Evolutionary conservation across 1,284 basidiomycete species (phyloP), one percentile per base, ranked within the genome.

Genomic region (Ustilago trichophora): DNA sequence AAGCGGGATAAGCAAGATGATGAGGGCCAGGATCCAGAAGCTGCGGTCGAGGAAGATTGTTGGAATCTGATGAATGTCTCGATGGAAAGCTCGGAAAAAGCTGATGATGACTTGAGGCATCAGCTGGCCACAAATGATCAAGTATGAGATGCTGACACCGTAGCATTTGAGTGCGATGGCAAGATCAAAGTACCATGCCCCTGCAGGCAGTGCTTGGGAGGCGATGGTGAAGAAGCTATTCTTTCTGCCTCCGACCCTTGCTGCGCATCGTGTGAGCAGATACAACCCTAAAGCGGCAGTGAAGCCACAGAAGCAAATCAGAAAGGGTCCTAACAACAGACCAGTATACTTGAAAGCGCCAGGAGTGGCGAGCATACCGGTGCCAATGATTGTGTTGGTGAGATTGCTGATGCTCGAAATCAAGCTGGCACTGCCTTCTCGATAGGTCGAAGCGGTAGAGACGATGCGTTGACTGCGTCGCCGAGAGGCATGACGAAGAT

Each of bases 101-200:
- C 92, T 90, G 56, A 85, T 84, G 27, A 93, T 88, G n/a, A 98
- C 95, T 78, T 89, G 93, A 1, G 96, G 95, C 87, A 97, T 91
- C 45, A 98, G 86, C 36, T 76, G 67, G 2, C 69, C 69, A 33
- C 67, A 73, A 31, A 81, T 79, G 59, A 73, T 72, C 33, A 82
- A 86, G 45, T 82, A 91, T 85, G 92, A 95, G 72, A 96, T 90
- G 31, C 91, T 93, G 8, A 98, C 96, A 26, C 96, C 96, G 80
- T 71, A 81, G 58, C 79, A 81, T 45, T 81, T 81, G 81, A 91
- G 89, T 3, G 93, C 94, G 74, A 99, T 97, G 7, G 95, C 94
- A 3, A 89, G 87, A 82, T 98, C 92, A 74, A 95, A 93, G 80
- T 91, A 90, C 49, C 91, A 85, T 0, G 90, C 90, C 0, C 90